These are phyloP conservation scores for Biancaea sappan DNA, from an alignment of 306 rosid species.

Conservation along the genomic window DNA sequence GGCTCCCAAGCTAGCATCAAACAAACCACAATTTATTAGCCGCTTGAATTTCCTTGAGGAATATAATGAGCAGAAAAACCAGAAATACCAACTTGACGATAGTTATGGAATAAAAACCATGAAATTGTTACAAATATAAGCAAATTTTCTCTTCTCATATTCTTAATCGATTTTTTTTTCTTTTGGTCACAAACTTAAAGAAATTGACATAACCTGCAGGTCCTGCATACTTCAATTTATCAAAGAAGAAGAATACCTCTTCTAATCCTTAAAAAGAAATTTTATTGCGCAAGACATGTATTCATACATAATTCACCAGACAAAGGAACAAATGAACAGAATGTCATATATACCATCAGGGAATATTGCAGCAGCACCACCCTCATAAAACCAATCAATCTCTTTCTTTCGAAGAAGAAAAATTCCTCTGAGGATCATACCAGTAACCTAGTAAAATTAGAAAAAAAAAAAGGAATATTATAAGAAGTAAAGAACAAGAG, in stretches of 20 bases:
- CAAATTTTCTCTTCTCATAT: neutral
- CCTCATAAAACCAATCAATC: constrained; percentile 99
- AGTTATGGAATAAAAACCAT: neutral
- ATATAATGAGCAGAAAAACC: neutral
- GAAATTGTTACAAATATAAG: constrained; percentile 1
- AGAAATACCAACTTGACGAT: constrained; percentile 6
- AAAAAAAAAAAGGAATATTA: neutral
- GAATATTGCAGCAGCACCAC: constrained; percentile 93
- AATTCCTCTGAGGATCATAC: constrained; percentile 84
- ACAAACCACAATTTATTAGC: constrained; percentile 33
- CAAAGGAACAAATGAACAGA: constrained; percentile 22
- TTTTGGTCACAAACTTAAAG: too few relatives aligned
- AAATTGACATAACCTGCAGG: constrained; percentile 16
- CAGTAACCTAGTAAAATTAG: constrained; percentile 71
- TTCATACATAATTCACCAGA: constrained; percentile 19
- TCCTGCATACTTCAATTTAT: constrained; percentile 17
- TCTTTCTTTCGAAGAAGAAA: constrained; percentile 92
- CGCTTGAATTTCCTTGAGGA: constrained; percentile 13
- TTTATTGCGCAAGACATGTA: constrained; percentile 13
- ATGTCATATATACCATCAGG: constrained; percentile 71
- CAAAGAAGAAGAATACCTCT: constrained; percentile 9
- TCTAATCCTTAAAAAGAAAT: constrained; percentile 12
- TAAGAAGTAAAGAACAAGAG: constrained; percentile 18
- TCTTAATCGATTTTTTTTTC: neutral
- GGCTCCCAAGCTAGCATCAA: constrained; percentile 81